phyloP scores from a whole-genome alignment of 306 rosid species.

The Malus sylvestris region DNA sequence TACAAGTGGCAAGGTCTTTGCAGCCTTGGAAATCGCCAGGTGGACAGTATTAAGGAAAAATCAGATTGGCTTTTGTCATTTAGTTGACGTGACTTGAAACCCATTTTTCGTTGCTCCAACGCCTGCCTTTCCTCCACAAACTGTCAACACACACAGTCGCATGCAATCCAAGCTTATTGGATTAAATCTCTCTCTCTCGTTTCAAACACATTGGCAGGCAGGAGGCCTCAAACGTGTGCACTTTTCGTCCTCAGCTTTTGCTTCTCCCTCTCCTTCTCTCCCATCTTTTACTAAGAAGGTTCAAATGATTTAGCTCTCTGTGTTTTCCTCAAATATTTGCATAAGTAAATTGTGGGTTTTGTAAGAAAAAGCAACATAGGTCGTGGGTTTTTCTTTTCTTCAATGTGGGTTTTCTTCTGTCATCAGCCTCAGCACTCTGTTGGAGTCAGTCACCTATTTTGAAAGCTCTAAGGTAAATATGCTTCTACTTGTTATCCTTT shows the following conservation, averaged over 20 bases:
- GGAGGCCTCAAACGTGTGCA: conserved; percentile 40
- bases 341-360: conserved; percentile 13
- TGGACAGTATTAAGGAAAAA: conserved; percentile 18
- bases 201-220: neutral
- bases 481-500: neutral
- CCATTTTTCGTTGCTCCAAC: neutral
- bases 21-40: conserved; percentile 25
- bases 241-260: conserved; percentile 39
- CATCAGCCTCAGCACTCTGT: conserved; percentile 47
- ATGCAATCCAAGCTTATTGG: neutral
- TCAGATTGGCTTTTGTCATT: conserved; percentile 6
- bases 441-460: conserved; percentile 51
- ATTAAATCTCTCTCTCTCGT: neutral
- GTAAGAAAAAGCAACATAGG: conserved; percentile 1
- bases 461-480: conserved; percentile 57
- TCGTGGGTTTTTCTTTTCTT: conserved; percentile 29
- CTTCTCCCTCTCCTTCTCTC: neutral
- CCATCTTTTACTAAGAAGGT: neutral
- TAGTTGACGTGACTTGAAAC: neutral
- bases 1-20: neutral
- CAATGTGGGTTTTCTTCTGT: conserved; percentile 34
- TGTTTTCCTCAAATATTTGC: conserved; percentile 14
- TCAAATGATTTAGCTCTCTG: neutral
- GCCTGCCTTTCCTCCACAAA: conserved; percentile 16
- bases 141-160: neutral